Percentiles rank a stretch among this genome's conserved stretches.
These are phyloP conservation scores for Fraxinus floribunda DNA, from an alignment of 305 asterid genomes.

Conservation along the genomic window DNA sequence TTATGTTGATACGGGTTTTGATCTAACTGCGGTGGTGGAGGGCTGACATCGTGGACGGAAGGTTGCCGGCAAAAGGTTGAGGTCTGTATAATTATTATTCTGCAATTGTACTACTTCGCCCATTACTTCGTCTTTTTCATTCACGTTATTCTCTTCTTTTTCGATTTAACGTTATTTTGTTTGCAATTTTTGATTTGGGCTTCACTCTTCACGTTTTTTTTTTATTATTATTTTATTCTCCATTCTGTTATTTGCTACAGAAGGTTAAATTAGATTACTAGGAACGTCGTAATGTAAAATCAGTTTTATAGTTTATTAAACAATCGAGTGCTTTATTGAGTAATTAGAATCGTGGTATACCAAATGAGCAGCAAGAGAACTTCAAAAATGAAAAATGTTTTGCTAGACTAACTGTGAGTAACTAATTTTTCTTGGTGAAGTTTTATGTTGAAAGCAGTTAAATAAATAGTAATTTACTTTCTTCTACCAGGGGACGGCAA, in stretches of 20 bases:
- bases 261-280: neutral
- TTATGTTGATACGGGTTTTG: neutral
- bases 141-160: neutral
- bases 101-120: neutral
- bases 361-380: neutral
- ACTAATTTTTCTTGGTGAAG: neutral
- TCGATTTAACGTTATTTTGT: neutral
- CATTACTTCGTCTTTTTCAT: neutral
- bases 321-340: neutral
- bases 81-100: neutral
- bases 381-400: neutral
- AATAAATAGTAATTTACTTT: conserved; percentile 20
- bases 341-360: neutral
- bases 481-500: neutral
- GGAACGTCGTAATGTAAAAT: neutral
- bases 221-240: neutral
- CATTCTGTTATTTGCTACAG: neutral
- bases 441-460: conserved; percentile 6
- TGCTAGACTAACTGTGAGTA: neutral
- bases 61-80: neutral
- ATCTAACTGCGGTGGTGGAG: neutral
- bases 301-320: neutral
- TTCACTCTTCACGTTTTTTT: neutral
- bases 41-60: neutral
- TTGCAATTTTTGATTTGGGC: neutral